These are phyloP conservation scores for Citrus reticulata DNA, from an alignment of 345 rosid genomes.

Conservation along the genomic window DNA sequence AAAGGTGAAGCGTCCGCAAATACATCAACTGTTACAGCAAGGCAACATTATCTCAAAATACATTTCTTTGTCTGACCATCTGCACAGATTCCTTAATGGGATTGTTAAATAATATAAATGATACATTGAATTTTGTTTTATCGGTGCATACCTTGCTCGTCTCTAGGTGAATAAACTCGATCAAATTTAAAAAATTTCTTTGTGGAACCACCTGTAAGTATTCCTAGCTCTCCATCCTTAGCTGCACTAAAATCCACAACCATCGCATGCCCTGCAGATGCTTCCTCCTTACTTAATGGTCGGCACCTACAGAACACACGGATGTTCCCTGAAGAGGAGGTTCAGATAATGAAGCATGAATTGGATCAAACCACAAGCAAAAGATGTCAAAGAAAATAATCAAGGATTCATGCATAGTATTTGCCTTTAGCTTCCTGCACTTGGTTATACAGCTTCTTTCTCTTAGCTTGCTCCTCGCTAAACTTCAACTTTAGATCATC, in stretches of 20 bases:
- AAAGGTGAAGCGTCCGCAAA: slow-evolving; percentile 42
- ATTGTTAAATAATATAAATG: neutral
- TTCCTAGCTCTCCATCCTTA: slow-evolving; percentile 47
- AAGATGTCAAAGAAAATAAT: neutral
- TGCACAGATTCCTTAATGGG: neutral
- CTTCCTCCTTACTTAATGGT: slow-evolving; percentile 39
- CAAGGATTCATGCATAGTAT: slow-evolving; percentile 3
- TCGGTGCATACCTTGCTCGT: slow-evolving; percentile 37
- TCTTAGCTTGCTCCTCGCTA: slow-evolving; percentile 40
- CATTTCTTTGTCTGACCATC: neutral
- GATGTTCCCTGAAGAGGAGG: slow-evolving; percentile 35
- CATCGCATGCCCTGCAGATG: slow-evolving; percentile 26
- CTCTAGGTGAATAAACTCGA: slow-evolving; percentile 42
- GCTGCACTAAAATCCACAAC: slow-evolving; percentile 42
- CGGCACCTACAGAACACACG: slow-evolving; percentile 53
- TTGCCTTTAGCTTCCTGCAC: slow-evolving; percentile 42
- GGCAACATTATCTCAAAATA: neutral
- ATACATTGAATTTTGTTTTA: neutral
- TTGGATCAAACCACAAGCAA: neutral
- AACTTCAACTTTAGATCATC: slow-evolving; percentile 45
- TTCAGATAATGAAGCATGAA: neutral
- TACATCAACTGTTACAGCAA: slow-evolving; percentile 34
- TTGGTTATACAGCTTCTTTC: slow-evolving; percentile 47
- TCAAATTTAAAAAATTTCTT: slow-evolving; percentile 42
- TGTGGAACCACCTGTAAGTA: slow-evolving; percentile 31